Conservation (phyloP, 2,329 filamentous ascomycete genomes). For the Aspergillus hortae region DNA sequence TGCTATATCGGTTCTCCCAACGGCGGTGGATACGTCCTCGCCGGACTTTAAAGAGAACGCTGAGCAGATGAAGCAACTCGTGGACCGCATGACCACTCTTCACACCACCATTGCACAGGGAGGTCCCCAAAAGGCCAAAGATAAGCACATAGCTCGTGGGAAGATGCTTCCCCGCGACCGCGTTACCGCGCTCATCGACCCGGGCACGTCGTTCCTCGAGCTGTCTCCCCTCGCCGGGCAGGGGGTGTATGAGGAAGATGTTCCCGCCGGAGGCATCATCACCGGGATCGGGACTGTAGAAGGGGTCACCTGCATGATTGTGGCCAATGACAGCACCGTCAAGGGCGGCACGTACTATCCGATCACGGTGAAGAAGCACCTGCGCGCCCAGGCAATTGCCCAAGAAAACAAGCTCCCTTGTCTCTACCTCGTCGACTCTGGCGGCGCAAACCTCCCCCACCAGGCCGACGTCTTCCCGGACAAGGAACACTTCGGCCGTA, state of each 20-base stretch:
- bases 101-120: slow-evolving; percentile 70
- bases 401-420: slow-evolving; percentile 80
- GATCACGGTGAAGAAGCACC: slow-evolving; percentile 95
- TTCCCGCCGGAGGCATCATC: slow-evolving; percentile 86
- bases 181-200: slow-evolving; percentile 81
- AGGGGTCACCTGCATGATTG: slow-evolving; percentile 86
- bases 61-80: slow-evolving; percentile 69
- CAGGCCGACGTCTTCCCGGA: slow-evolving; percentile 97
- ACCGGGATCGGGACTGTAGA: slow-evolving; percentile 88
- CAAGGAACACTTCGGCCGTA: slow-evolving; percentile 89
- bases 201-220: slow-evolving; percentile 86
- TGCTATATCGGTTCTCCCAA: slow-evolving; percentile 76
- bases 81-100: slow-evolving; percentile 64
- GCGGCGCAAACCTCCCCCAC: slow-evolving; percentile 89
- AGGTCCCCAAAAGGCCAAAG: slow-evolving; percentile 74
- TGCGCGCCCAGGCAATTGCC: slow-evolving; percentile 86
- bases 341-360: slow-evolving; percentile 97
- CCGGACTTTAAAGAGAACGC: slow-evolving; percentile 79
- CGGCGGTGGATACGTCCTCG: slow-evolving; percentile 71
- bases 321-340: slow-evolving; percentile 94
- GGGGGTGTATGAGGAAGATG: slow-evolving; percentile 82
- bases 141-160: slow-evolving; percentile 81
- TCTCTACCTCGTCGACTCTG: slow-evolving; percentile 94
- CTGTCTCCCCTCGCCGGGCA: slow-evolving; percentile 88
- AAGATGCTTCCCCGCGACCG: slow-evolving; percentile 95